These are phyloP conservation scores for Thelonectria rubi DNA, from an alignment of 2,329 filamentous ascomycete species.

Conservation along the genomic window DNA sequence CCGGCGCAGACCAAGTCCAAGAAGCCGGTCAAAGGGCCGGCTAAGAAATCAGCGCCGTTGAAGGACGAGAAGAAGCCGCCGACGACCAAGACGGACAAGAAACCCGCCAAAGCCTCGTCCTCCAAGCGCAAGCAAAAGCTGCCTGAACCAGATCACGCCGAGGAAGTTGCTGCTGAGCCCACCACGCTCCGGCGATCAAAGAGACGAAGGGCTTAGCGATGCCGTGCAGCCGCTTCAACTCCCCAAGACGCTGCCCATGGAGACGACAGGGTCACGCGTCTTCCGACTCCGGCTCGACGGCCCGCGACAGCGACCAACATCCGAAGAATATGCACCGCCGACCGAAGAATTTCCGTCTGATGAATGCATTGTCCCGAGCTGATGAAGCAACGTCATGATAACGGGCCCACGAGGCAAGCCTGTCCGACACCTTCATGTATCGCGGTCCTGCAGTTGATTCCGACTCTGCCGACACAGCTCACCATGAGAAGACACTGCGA, in stretches of 20 bases:
- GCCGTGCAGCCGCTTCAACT: constrained; percentile 1
- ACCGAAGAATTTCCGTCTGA: constrained; percentile 39
- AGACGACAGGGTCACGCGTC: constrained; percentile 3
- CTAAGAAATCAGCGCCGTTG: constrained; percentile 1
- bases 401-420: constrained; percentile 20
- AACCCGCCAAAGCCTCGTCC: constrained; percentile 13
- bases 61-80: constrained; percentile 16
- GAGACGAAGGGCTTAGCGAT: constrained; percentile 31
- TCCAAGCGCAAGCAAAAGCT: constrained; percentile 37
- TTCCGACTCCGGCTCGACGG: constrained; percentile 31
- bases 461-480: constrained; percentile 12
- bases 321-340: constrained; percentile 37
- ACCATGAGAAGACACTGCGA: constrained; percentile 7
- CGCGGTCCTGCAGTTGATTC: constrained; percentile 22
- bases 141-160: constrained; percentile 15
- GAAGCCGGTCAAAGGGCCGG: not conserved
- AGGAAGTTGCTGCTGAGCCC: constrained; percentile 28
- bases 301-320: constrained; percentile 35
- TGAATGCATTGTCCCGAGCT: constrained; percentile 11
- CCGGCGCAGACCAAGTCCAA: not conserved
- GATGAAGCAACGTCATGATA: constrained; percentile 23
- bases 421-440: not conserved
- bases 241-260: constrained; percentile 8
- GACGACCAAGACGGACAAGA: constrained; percentile 22
- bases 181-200: constrained; percentile 39